Percentiles rank a stretch among this genome's conserved stretches.
phyloP scores from a whole-genome alignment of 108 stramenopile genomes.

The Cyclotella distinguenda region DNA sequence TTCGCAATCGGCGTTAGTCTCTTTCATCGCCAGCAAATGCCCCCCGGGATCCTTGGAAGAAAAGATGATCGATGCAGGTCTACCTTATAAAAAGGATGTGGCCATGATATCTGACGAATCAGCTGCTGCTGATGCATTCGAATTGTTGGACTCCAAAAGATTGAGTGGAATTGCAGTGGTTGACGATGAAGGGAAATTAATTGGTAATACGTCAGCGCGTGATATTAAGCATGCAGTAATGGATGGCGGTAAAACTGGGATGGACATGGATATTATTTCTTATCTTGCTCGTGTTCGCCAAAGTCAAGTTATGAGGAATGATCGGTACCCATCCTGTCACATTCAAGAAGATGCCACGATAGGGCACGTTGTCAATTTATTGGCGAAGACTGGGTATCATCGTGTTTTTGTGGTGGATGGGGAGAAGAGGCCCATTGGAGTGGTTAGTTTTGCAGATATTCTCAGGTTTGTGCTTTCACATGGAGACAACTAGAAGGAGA shows the following conservation, averaged over 20 bases:
- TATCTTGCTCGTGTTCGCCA: slow-evolving; percentile 51
- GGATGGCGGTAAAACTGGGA: slow-evolving; percentile 43
- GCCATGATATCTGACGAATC: slow-evolving; percentile 37
- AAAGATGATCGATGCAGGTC: slow-evolving; percentile 42
- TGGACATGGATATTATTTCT: slow-evolving; percentile 51
- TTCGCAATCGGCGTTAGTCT: slow-evolving; percentile 44
- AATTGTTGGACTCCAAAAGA: slow-evolving; percentile 47
- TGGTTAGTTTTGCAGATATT: slow-evolving; percentile 50
- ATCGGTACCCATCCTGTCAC: slow-evolving; percentile 45
- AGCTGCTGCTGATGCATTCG: slow-evolving; percentile 44
- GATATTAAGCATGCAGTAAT: slow-evolving; percentile 52
- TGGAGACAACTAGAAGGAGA: too few relatives aligned
- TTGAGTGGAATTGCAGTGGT: slow-evolving; percentile 58
- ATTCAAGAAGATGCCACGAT: slow-evolving; percentile 54
- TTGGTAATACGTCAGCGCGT: slow-evolving; percentile 53
- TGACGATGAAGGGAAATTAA: slow-evolving; percentile 51
- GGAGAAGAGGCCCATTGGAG: slow-evolving; percentile 51
- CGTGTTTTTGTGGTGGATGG: slow-evolving; percentile 55
- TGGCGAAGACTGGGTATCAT: slow-evolving; percentile 59
- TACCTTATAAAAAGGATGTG: slow-evolving; percentile 42
- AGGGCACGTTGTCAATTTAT: slow-evolving; percentile 49
- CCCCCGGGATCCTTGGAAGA: slow-evolving; percentile 42
- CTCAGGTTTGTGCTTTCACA: slow-evolving; percentile 30
- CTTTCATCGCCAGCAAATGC: slow-evolving; percentile 40
- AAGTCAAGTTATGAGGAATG: slow-evolving; percentile 38